These are phyloP conservation scores for Angomonas ambiguus DNA, from an alignment of 208 protist species.

Conservation along the genomic window DNA sequence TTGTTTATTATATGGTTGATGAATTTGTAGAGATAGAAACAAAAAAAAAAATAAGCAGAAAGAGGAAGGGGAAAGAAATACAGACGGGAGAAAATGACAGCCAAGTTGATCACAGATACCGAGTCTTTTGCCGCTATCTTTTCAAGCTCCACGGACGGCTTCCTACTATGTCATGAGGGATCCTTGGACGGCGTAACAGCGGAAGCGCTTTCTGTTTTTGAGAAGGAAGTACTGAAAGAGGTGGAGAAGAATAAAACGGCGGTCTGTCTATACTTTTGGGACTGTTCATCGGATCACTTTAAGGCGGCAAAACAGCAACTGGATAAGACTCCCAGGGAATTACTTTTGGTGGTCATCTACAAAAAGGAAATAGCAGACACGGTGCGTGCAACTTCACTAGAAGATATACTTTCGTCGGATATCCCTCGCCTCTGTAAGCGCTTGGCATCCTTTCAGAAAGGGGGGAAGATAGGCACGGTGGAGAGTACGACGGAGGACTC, in stretches of 20 bases:
- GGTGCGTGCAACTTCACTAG: slow-evolving; percentile 27
- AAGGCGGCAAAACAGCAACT: slow-evolving; percentile 48
- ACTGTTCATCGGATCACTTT: slow-evolving; percentile 56
- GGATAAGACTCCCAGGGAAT: slow-evolving; percentile 38
- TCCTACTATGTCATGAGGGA: slow-evolving; percentile 75
- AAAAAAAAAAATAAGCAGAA: no score
- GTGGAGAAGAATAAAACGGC: slow-evolving; percentile 17
- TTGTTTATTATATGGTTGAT: no score
- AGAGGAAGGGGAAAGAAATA: no score
- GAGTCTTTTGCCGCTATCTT: slow-evolving; percentile 56
- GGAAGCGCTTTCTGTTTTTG: slow-evolving; percentile 27
- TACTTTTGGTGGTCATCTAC: slow-evolving; percentile 60
- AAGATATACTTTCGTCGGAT: slow-evolving; percentile 16
- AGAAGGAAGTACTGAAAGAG: slow-evolving; percentile 12
- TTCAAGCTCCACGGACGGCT: slow-evolving; percentile 13
- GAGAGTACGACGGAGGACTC: not conserved
- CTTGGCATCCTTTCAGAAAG: slow-evolving; percentile 46
- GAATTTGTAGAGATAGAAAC: no score
- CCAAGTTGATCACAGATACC: slow-evolving; percentile 38
- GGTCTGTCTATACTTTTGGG: slow-evolving; percentile 57
- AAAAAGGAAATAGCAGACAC: slow-evolving; percentile 52
- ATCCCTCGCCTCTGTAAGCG: slow-evolving; percentile 50
- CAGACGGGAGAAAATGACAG: slow-evolving; percentile 13
- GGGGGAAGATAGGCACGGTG: not conserved
- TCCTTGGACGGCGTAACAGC: slow-evolving; percentile 37